Base-by-base conservation (phyloP, 441 rosid species). In the Eruca vesicaria region DNA sequence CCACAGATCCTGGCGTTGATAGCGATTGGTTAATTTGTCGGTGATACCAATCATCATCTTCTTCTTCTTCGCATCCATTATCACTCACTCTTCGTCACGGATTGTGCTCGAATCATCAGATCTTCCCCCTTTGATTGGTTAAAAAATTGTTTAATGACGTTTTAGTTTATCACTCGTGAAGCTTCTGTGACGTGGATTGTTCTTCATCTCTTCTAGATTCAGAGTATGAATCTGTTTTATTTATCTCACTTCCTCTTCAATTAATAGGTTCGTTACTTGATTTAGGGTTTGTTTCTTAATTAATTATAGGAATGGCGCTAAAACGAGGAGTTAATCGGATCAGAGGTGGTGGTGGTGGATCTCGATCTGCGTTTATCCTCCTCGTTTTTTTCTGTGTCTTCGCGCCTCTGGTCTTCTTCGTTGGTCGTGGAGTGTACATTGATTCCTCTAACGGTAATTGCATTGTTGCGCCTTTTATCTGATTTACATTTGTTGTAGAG, bases 321-420 rank as follows among this genome's bases (percentile, higher is more conserved):
- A 91, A 78, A 85, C 90, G 96, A 65, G 95, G 83, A 71, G 72
- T 74, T 73, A 68, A 73, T 28, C 80, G 89, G 79, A 78, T 65
- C 79, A 73, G 88, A 58, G 78, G 82, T 68, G 65, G 61, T 4
- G 60, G 6, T 7, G 21, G 82, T 75, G 58, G 82, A 68, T 82
- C 87, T 72, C 81, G 91, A 70, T 82, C 86, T 67, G 81, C 83
- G 10, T 74, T 91, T 33, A 69, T 66, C 28, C 68, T 88, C 57
- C 74, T 90, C 48, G 77, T 83, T 43, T 79, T 91, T 77, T 84
- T 88, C 85, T 85, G 84, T 58, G 76, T 89, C 65, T 83, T 91
- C 60, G 80, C 87, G 9, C 94, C 92, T 26, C 84, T 90, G 31
- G 48, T 87, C 77, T 90, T 91, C 93, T 90, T 87, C 41, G 83